Conservation (phyloP, 2,329 filamentous ascomycete genomes). For the Trichoderma lentiforme region DNA sequence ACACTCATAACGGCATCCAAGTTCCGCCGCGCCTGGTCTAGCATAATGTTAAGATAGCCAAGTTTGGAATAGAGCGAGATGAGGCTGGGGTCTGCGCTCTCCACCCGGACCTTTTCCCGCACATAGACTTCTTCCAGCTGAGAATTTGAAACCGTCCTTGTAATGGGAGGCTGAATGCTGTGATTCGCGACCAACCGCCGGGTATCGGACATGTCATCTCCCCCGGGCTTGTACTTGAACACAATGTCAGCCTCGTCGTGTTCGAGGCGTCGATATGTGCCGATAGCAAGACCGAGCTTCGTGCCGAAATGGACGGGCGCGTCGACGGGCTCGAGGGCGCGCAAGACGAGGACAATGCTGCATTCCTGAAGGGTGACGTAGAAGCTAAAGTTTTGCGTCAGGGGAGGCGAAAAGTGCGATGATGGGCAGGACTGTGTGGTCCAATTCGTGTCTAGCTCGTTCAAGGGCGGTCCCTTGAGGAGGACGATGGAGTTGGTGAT, state of each 20-base stretch:
- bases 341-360: slow-evolving; percentile 64
- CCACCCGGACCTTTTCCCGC: slow-evolving; percentile 82
- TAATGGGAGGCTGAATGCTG: slow-evolving; percentile 24
- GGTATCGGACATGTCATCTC: slow-evolving; percentile 29
- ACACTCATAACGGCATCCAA: slow-evolving; percentile 75
- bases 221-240: slow-evolving; percentile 58
- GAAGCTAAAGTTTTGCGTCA: slow-evolving; percentile 67
- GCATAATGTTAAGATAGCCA: slow-evolving; percentile 69
- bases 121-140: slow-evolving; percentile 67
- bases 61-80: slow-evolving; percentile 83
- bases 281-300: slow-evolving; percentile 68
- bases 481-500: slow-evolving; percentile 50
- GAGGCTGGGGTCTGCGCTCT: slow-evolving; percentile 83
- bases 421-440: slow-evolving; percentile 42
- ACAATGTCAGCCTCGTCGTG: slow-evolving; percentile 78
- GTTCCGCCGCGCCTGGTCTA: slow-evolving; percentile 67
- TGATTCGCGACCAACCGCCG: slow-evolving; percentile 26
- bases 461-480: slow-evolving; percentile 52
- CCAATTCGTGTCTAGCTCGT: slow-evolving; percentile 42
- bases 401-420: slow-evolving; percentile 41
- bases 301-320: slow-evolving; percentile 59
- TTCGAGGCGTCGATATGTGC: slow-evolving; percentile 59
- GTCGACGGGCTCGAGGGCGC: slow-evolving; percentile 66
- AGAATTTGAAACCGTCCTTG: not conserved
- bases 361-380: slow-evolving; percentile 68